Evolutionary conservation across 2,329 filamentous ascomycete genomes (phyloP), one percentile per base, ranked within the genome.

Genomic region (Aspergillus sp.): DNA sequence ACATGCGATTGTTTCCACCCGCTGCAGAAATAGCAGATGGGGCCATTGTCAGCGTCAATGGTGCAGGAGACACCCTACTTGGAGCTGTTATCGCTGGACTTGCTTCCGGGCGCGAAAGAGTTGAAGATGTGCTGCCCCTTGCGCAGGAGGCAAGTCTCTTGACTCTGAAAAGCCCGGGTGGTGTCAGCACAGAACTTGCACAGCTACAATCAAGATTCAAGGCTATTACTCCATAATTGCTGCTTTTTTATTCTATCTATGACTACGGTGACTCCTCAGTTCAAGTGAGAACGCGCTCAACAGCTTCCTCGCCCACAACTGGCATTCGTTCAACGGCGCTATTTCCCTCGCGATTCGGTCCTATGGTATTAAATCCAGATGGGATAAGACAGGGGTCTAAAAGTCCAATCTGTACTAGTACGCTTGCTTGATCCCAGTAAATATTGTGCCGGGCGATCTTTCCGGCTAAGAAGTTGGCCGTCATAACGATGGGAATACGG

Each of bases 1-100:
- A 97, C 69, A 92, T 97, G 87, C 76, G 86, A 6, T 71, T 88
- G 77, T 90, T 91, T 71, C 85, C 90, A 0, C 80, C 89, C 0
- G 84, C 84, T 1, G 86, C 90, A 70, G 76, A 79, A 15, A 81
- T 96, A 6, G 58, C 66, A 2, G 73, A 78, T 0, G 76, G 83
- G 19, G 86, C 95, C 25, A 81, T 96, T 1, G 86, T 93, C 1
- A 96, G 91, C 47, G 93, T 98, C 9, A 98, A 98, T 71, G 95
- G 93, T 0, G 92, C 91, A 2, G 95, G 95, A 0, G 95, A 99
- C 75, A 97, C 95, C 0, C 93, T 98, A 72, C 80, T 96, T 8
- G 95, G 93, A 0, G 89, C 92, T 14, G 66, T 97, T 56, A 79
- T 96, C n/a, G 89, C 91, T 1, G 91, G 90, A 0, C 72, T 98